Base-by-base conservation (phyloP, 2,329 filamentous ascomycete genomes). In the Colletotrichum orbiculare region DNA sequence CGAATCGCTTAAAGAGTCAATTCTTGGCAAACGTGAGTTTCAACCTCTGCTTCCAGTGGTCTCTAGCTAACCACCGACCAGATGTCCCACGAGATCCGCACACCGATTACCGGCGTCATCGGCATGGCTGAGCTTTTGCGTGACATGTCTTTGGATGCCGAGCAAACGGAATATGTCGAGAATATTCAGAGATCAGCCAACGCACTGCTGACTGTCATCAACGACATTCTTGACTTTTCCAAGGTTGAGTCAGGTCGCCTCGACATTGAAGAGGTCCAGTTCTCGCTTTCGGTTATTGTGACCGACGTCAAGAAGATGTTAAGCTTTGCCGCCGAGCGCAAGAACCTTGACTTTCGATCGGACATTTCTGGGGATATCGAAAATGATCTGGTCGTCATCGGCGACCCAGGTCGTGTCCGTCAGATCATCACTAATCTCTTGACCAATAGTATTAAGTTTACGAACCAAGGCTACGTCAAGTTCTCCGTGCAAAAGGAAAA, bases 181-280 rank as follows among this genome's bases (percentile, higher is more conserved):
- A 93, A 93, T 67, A 92, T 95, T 7, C 89, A 92, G 71, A 85
- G 90, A 55, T 94, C 91, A 6, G 92, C 91, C 0, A 94, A 95
- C 68, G 93, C 91, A 2, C 79, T 97, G 3, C 81, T 97, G 17
- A 95, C 92, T 0, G 91, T 97, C 45, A 96, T 97, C 76, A 96
- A 97, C 72, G 93, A 97, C 71, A 96, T 96, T 60, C 81, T 97
- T 2, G 93, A 96, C 76, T 94, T 96, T 74, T 96, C 92, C 4
- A 96, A 96, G 75, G 89, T 93, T 2, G 92, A 94, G 73, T 92
- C 90, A 8, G 91, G 92, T 3, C 83, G 89, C 8, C 78, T 94
- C 17, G 91, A 94, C 67, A 90, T 94, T 45, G 91, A 94, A 75
- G 90, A 94, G 70, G 91, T 94, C 0, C 91, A 93, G 67, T 95